Base-by-base conservation (phyloP, 495 filamentous ascomycete genomes). In the Tricharina praecox region DNA sequence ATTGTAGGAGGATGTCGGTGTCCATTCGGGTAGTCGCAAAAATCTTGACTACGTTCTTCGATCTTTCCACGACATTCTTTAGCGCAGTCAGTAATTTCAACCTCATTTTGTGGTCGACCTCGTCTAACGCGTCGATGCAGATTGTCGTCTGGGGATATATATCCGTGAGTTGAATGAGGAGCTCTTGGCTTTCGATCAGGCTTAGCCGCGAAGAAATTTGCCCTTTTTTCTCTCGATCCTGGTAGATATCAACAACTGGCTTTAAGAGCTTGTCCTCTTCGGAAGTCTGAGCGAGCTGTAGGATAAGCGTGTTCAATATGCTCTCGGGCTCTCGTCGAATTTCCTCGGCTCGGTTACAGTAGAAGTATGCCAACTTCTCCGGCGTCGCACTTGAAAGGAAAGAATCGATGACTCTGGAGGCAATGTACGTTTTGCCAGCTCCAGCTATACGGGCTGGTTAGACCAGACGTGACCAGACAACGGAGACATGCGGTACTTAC, bases 21-120 rank as follows among this genome's bases (percentile, higher is more conserved):
- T 59, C 53, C 11, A 50, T 42, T 25, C 55, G 51, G 26, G 50
- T 53, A 3, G 55, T 52, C 8, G 54, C 44, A 33, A 59, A 56
- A 2, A 59, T 33, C 19, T 59, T 59, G 2, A 59, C 42, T 1
- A 56, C 15, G 15, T 45, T 37, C 23, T 25, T 42, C 3, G 39
- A 42, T 24, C 24, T 42, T 9, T 4, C 39, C 7, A 42, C 24
- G 39, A 56, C 40, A 16, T 20, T 1, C n/a, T 42, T 41, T 5
- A 58, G 33, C 2, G 49, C 21, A 2, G 21, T 13, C 3, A 58
- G 50, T 21, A 58, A 26, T 13, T 28, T 20, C 4, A 35, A 9
- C 3, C 49, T 41, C 11, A 23, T 38, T 0, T 37, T 34, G 5
- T 42, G 4, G 24, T 53, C 53, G 13, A 51, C 48, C 24, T 58